These are phyloP conservation scores for Epithemia pelagica DNA, from an alignment of 108 stramenopile species.

Conservation along the genomic window DNA sequence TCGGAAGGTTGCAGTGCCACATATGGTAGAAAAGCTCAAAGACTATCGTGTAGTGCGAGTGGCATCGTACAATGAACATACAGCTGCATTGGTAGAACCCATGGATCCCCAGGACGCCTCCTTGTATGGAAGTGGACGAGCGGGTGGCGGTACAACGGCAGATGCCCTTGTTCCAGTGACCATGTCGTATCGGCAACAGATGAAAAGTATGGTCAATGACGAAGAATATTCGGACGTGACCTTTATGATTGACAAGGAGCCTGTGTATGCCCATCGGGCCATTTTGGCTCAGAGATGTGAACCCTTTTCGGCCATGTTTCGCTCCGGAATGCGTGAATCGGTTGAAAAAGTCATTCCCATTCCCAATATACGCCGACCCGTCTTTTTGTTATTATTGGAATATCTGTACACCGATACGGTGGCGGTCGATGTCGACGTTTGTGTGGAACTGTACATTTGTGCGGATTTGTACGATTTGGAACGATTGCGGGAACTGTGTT, in stretches of 20 bases:
- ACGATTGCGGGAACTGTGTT: constrained; percentile 89
- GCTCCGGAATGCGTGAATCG: constrained; percentile 87
- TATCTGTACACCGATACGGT: constrained; percentile 94
- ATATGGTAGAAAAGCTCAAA: constrained; percentile 81
- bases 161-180: constrained; percentile 58
- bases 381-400: constrained; percentile 87
- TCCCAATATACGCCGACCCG: constrained; percentile 57
- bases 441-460: constrained; percentile 89
- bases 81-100: constrained; percentile 87
- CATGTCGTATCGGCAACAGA: constrained; percentile 63
- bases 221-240: constrained; percentile 90
- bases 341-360: constrained; percentile 57
- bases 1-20: constrained; percentile 83
- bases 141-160: constrained; percentile 37
- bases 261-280: constrained; percentile 84
- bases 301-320: constrained; percentile 95
- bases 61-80: constrained; percentile 97
- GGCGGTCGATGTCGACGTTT: constrained; percentile 78
- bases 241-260: constrained; percentile 85
- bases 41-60: constrained; percentile 83
- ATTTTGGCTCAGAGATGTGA: constrained; percentile 87
- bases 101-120: constrained; percentile 20
- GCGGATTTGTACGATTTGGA: constrained; percentile 91
- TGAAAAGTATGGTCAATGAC: constrained; percentile 84
- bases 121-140: constrained; percentile 23